phyloP scores from a whole-genome alignment of 495 filamentous ascomycete species.

The Neurospora sp. region DNA sequence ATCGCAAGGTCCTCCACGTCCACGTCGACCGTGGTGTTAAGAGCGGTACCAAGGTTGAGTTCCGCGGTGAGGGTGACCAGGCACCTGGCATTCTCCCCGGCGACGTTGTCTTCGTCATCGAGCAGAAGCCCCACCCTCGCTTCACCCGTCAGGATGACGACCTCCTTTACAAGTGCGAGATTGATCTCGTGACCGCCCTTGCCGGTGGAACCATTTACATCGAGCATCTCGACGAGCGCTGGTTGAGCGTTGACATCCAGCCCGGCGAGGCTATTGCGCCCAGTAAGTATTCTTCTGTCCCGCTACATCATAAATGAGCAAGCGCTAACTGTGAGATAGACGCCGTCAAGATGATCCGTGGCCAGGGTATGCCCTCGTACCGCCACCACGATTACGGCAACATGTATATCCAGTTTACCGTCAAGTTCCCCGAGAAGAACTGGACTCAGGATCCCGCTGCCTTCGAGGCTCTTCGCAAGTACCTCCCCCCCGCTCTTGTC shows the following conservation, averaged over 20 bases:
- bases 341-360: constrained; percentile 84
- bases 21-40: constrained; percentile 93
- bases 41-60: constrained; percentile 90
- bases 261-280: constrained; percentile 90
- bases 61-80: constrained; percentile 94
- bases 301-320: background rate
- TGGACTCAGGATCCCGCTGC: constrained; percentile 46
- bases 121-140: constrained; percentile 90
- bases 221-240: constrained; percentile 95
- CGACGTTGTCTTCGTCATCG: constrained; percentile 95
- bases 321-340: constrained; percentile 41
- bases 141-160: constrained; percentile 97
- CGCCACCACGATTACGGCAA: constrained; percentile 95
- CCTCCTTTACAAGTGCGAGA: constrained; percentile 88
- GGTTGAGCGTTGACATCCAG: constrained; percentile 82
- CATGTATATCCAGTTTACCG: constrained; percentile 93
- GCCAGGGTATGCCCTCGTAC: constrained; percentile 96
- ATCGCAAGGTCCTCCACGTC: constrained; percentile 96
- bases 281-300: constrained; percentile 50
- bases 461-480: constrained; percentile 61
- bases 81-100: constrained; percentile 85
- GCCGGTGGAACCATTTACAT: constrained; percentile 81
- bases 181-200: constrained; percentile 91
- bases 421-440: constrained; percentile 80
- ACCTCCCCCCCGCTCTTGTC: constrained; percentile 63